Evolutionary conservation across 257 asterid genomes (phyloP), one percentile per base, ranked within the genome.

Genomic region (Penstemon eatonii): DNA sequence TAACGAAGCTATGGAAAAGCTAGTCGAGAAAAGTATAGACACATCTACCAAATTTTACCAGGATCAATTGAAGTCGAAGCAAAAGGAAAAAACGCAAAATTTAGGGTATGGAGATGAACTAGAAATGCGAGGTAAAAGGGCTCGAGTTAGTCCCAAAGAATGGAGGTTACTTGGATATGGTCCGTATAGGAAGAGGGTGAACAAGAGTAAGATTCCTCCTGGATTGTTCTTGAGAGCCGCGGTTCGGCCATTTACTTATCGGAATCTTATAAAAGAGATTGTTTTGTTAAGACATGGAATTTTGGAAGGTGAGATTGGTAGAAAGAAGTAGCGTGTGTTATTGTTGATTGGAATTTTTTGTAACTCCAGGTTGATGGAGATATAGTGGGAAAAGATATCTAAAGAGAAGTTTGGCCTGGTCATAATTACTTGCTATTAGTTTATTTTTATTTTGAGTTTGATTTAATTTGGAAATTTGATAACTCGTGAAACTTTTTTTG

Each of bases 221-320:
- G 94, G 83, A 6, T 47, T 83, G 81, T 93, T 90, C 78, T 70
- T 93, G 63, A 77, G 88, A 7, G 90, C 96, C 15, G 96, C 97
- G 6, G 95, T 93, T 44, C 80, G 99, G 53, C 99, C 96, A 33
- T 93, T 93, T 76, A 87, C 87, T 33, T 93, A 93, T 45, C 80
- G 86, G 74, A 90, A 90, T 73, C 91, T 93, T 70, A 89, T 90
- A 7, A 93, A 93, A 87, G 97, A 93, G 84, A 93, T 90, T 55
- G 97, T 88, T 53, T 78, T 93, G 33, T 76, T 83, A 5, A 88
- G 99, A 56, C 98, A 92, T 80, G 97, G 89, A 2, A 81, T 93
- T 60, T 8, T 90, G 44, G 98, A 93, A 68, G 96, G 96, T 19
- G 97, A 90, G 69, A 86, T 90, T 73, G 87, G 84, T 51, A 43